These are phyloP conservation scores for Metschnikowia baotianmanensis DNA, from an alignment of 805 yeast species.

Conservation along the genomic window DNA sequence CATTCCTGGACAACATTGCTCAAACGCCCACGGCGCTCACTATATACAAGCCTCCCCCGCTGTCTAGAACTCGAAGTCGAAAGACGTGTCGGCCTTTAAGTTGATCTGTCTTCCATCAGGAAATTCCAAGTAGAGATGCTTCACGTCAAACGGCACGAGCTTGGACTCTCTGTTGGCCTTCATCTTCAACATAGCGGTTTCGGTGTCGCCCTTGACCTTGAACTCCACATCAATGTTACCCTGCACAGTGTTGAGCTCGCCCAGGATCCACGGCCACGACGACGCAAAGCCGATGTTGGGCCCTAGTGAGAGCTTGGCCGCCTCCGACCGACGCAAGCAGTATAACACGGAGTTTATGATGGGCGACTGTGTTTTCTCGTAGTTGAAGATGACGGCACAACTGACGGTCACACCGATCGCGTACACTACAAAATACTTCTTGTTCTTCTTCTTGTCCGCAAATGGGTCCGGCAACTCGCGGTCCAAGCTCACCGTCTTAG, in stretches of 20 bases:
- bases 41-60: conserved; percentile 2
- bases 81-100: conserved; percentile 29
- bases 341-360: conserved; percentile 83
- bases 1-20: too few relatives aligned
- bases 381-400: conserved; percentile 71
- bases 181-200: conserved; percentile 54
- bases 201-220: conserved; percentile 64
- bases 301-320: conserved; percentile 66
- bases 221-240: conserved; percentile 78
- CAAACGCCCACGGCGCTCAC: not conserved
- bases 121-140: conserved; percentile 30
- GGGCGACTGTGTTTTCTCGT: conserved; percentile 90
- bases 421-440: conserved; percentile 50
- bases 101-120: conserved; percentile 24
- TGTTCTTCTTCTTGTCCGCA: conserved; percentile 49
- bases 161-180: conserved; percentile 68
- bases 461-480: conserved; percentile 81
- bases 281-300: conserved; percentile 70
- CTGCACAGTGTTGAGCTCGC: conserved; percentile 77
- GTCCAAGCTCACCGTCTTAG: conserved; percentile 55
- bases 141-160: conserved; percentile 43
- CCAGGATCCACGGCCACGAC: conserved; percentile 85
- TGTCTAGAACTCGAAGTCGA: conserved; percentile 27
- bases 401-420: conserved; percentile 39
- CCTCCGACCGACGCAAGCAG: conserved; percentile 71